phyloP scores from a whole-genome alignment of 2,329 filamentous ascomycete genomes.

The Trichophyton equinum region DNA sequence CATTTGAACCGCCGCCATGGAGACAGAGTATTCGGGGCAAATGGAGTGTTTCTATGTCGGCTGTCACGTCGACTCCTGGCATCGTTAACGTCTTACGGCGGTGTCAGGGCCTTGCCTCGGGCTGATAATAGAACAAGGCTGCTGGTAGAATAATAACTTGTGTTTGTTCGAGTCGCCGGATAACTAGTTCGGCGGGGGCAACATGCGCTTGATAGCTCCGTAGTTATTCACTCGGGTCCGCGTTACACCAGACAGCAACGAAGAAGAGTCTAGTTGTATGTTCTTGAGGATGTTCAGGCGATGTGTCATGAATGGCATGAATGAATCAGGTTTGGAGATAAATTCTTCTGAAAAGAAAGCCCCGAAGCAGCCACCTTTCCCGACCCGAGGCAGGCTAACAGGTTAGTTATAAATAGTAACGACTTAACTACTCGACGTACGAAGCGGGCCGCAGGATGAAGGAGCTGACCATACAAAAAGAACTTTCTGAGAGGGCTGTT shows the following conservation, averaged over 20 bases:
- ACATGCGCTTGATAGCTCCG: background rate
- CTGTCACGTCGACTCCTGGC: background rate
- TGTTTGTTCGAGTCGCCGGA: background rate
- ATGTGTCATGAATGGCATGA: background rate
- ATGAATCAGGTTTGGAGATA: background rate
- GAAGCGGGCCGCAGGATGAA: background rate
- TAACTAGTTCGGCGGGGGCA: background rate
- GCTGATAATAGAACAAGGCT: background rate
- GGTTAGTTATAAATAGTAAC: background rate
- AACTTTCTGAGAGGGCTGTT: background rate
- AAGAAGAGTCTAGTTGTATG: background rate
- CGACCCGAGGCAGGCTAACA: background rate
- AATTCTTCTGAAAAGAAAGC: too few relatives aligned
- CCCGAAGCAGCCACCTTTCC: too few relatives aligned
- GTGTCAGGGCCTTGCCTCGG: background rate
- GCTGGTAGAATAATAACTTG: background rate
- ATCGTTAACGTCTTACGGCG: background rate
- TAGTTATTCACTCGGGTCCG: background rate
- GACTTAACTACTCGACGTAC: background rate
- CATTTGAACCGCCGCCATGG: constrained; percentile 67
- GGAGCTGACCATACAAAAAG: background rate
- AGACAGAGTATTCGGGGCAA: constrained; percentile 63
- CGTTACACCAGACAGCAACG: background rate
- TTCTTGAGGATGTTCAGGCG: background rate
- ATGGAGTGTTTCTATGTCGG: constrained; percentile 18